Evolutionary conservation across 2,329 filamentous ascomycete species (phyloP).

Genomic region (Claviceps cyperi): DNA sequence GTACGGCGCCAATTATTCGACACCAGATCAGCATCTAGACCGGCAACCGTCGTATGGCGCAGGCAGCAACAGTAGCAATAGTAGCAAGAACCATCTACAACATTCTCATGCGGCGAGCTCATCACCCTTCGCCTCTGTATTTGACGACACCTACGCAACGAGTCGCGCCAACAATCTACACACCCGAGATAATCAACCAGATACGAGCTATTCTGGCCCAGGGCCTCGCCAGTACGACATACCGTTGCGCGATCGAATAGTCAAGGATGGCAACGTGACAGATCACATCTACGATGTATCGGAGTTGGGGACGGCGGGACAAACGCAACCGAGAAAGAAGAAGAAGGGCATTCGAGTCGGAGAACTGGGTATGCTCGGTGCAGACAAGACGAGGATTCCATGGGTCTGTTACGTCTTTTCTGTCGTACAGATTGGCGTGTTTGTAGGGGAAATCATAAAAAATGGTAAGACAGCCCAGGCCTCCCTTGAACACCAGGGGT

Average conservation of each 20-base stretch:
- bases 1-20: constrained; percentile 12
- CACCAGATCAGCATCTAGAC: constrained; percentile 1
- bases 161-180: constrained; percentile 28
- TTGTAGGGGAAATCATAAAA: constrained; percentile 75
- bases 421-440: constrained; percentile 63
- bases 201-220: constrained; percentile 35
- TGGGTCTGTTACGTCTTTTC: constrained; percentile 77
- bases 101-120: constrained; percentile 19
- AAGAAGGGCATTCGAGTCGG: constrained; percentile 38
- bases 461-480: constrained; percentile 42
- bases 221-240: constrained; percentile 35
- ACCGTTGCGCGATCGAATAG: constrained; percentile 36
- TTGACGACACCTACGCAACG: constrained; percentile 53
- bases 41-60: constrained; percentile 12
- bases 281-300: constrained; percentile 50
- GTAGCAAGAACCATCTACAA: constrained; percentile 11
- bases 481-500: background rate
- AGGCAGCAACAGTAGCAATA: constrained; percentile 10
- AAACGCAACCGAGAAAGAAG: constrained; percentile 11
- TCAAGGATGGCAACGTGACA: constrained; percentile 28
- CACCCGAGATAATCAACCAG: constrained; percentile 26
- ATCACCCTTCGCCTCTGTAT: constrained; percentile 50
- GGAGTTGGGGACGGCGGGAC: constrained; percentile 14
- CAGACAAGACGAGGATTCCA: constrained; percentile 45
- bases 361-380: constrained; percentile 44